Evolutionary conservation across 225 moss, liverwort and hornwort species (phyloP).

Genomic region (Polytrichum formosum): DNA sequence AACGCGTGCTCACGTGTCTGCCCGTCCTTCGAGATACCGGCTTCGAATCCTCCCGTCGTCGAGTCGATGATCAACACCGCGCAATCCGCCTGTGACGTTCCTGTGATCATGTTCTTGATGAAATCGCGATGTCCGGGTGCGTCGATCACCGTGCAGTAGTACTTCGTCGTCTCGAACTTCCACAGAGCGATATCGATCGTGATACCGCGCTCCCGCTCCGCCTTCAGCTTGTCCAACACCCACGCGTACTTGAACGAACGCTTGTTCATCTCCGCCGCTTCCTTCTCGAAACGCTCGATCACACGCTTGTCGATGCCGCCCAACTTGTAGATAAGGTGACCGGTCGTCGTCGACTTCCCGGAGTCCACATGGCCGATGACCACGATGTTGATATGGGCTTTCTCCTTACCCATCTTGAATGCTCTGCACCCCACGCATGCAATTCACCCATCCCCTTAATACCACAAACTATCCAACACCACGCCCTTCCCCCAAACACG

Average conservation of each 20-base stretch:
- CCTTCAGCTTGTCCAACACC: constrained; percentile 72
- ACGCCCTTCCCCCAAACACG: background rate
- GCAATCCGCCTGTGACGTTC: constrained; percentile 69
- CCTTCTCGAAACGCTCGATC: constrained; percentile 72
- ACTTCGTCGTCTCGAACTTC: constrained; percentile 63
- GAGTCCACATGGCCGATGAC: constrained; percentile 78
- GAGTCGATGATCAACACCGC: constrained; percentile 65
- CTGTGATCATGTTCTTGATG: constrained; percentile 79
- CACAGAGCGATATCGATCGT: constrained; percentile 64
- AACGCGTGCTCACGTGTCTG: constrained; percentile 83
- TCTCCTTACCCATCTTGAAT: constrained; percentile 58
- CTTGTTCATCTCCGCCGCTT: constrained; percentile 74
- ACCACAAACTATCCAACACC: background rate
- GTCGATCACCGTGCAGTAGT: constrained; percentile 68
- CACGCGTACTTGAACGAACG: constrained; percentile 74
- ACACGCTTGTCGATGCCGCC: constrained; percentile 71
- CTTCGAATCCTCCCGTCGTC: constrained; percentile 68
- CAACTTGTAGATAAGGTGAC: constrained; percentile 63
- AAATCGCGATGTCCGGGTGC: constrained; percentile 64
- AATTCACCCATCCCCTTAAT: background rate
- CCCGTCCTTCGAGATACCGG: constrained; percentile 66
- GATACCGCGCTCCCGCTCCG: constrained; percentile 67
- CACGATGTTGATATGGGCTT: constrained; percentile 67
- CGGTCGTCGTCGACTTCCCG: constrained; percentile 69
- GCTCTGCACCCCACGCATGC: background rate